phyloP scores from a whole-genome alignment of 345 rosid species.

The Alliaria petiolata region DNA sequence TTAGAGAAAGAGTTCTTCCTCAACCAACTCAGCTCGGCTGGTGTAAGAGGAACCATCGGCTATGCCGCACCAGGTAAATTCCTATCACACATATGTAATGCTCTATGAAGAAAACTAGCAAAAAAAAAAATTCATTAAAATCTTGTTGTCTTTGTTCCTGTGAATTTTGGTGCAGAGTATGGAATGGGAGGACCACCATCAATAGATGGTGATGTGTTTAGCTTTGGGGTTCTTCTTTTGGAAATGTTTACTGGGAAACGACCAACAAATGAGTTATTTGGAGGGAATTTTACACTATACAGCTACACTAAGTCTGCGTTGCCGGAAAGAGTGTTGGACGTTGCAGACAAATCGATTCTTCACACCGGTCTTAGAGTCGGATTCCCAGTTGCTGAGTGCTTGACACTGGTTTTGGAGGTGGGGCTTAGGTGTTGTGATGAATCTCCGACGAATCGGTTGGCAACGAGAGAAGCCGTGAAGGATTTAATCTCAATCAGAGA shows the following conservation, averaged over 20 bases:
- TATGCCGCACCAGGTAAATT: too few species aligned
- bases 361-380: not conserved
- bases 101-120: too few species aligned
- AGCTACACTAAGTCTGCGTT: not conserved
- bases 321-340: not conserved
- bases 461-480: not conserved
- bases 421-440: not conserved
- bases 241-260: not conserved
- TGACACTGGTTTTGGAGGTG: not conserved
- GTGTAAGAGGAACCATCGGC: too few species aligned
- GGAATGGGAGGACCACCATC: not conserved
- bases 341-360: not conserved
- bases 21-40: too few species aligned
- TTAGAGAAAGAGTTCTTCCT: too few species aligned
- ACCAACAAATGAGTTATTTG: not conserved
- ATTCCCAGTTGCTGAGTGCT: not conserved
- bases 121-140: not conserved
- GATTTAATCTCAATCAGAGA: not conserved
- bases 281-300: not conserved
- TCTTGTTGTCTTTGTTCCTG: not conserved
- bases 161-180: not conserved
- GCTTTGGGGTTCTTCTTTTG: not conserved
- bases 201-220: not conserved
- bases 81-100: too few species aligned
- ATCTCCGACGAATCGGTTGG: not conserved